phyloP scores from a whole-genome alignment of 345 rosid species.

The Carallia brachiata region DNA sequence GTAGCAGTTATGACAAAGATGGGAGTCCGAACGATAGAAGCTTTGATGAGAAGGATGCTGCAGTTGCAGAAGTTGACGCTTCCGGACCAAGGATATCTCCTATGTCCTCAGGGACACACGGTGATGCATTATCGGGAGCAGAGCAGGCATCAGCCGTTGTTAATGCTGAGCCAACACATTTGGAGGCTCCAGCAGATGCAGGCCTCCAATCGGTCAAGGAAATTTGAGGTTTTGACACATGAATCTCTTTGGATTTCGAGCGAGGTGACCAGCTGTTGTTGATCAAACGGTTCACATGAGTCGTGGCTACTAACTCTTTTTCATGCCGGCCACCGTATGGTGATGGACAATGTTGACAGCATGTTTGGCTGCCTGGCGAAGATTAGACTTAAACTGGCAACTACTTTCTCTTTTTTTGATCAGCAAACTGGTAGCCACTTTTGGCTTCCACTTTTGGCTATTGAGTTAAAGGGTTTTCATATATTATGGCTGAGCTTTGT shows the following conservation, averaged over 20 bases:
- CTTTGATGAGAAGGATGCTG: conserved; percentile 24
- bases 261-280: not conserved
- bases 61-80: conserved; percentile 23
- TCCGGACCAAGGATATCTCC: conserved; percentile 24
- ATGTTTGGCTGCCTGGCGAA: too few relatives aligned
- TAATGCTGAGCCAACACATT: conserved; percentile 18
- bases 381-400: too few relatives aligned
- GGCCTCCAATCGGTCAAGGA: conserved; percentile 5
- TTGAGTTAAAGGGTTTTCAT: too few relatives aligned
- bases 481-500: too few relatives aligned
- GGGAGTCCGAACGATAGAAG: conserved; percentile 35
- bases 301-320: too few relatives aligned
- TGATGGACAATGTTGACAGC: too few relatives aligned
- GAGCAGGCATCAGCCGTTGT: conserved; percentile 13
- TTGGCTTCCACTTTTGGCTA: too few relatives aligned
- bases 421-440: too few relatives aligned
- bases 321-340: too few relatives aligned
- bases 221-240: not conserved
- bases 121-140: conserved; percentile 12
- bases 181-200: conserved; percentile 14
- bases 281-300: not conserved
- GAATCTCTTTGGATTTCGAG: not conserved
- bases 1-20: conserved; percentile 44
- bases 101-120: conserved; percentile 24
- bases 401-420: too few relatives aligned